Base-by-base conservation (phyloP, 2,329 filamentous ascomycete species). In the Drechslera avenae region DNA sequence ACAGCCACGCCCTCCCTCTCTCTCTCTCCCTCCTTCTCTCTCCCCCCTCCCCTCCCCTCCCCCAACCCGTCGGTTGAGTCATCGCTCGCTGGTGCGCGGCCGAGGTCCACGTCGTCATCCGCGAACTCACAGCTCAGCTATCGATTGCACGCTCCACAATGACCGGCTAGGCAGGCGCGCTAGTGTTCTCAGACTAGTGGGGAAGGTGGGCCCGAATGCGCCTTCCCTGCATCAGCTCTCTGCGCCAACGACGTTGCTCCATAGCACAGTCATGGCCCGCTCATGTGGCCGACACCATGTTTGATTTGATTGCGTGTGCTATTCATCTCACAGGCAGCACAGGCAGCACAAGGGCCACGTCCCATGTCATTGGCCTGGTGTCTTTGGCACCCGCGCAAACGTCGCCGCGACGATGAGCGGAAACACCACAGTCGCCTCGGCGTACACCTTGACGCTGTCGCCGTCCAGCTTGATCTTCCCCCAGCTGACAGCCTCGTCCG, bases 401-500 rank as follows among this genome's bases (percentile, higher is more conserved):
- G 85, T 86, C 14, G 83, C 83, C 4, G 85, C 85, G 8, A 87
- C 85, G 55, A 88, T 86, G 55, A 88, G 73, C 6, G 86, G 86
- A 63, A 88, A 88, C 13, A 81, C 85, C 13, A 87, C 76, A 0
- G 86, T 88, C 2, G 86, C 86, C 71, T 88, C 86, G 13, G 84
- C 85, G 63, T 86, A 86, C 4, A 86, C 83, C 86, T 97, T 99
- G 49, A 97, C 92, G 64, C 86, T 89, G 57, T 94, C 88, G 1
- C 88, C 94, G 44, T 87, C 89, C 34, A 86, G 81, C 75, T 95
- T 97, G 75, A 99, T 97, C 81, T 99, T 99, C 3, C 94, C 94
- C 94, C 94, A 99, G 56, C 92, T 97, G 13, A 99, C 90, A 4
- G 94, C 94, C 77, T 99, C 94, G 67, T 99, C 94, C 4, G 94